These are phyloP conservation scores for Fomitopsis betulina DNA, from an alignment of 1,284 basidiomycete species.

Conservation along the genomic window DNA sequence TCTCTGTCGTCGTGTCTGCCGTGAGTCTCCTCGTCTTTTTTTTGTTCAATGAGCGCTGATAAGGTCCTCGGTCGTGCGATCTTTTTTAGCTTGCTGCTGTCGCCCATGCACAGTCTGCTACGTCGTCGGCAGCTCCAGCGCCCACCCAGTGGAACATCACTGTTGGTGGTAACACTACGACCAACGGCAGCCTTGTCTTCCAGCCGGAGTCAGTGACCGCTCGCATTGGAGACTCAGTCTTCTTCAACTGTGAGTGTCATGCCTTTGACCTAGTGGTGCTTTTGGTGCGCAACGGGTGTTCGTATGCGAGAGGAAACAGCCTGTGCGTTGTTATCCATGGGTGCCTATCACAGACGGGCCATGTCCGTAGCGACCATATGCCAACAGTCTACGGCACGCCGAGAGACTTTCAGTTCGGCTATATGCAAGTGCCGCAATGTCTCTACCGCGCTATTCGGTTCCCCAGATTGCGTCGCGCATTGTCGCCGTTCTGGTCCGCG, in stretches of 20 bases:
- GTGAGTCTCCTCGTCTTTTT: neutral
- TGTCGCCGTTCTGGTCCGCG: too few relatives aligned
- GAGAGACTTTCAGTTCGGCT: too few relatives aligned
- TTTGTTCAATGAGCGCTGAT: neutral
- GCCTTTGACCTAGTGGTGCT: neutral
- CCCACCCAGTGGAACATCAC: constrained; percentile 40
- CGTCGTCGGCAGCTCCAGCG: constrained; percentile 11
- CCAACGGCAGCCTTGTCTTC: constrained; percentile 41
- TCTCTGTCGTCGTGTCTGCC: constrained; percentile 3
- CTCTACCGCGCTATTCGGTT: too few relatives aligned
- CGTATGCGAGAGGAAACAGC: too few relatives aligned
- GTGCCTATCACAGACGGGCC: too few relatives aligned
- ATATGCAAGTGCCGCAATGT: too few relatives aligned
- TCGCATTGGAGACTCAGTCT: constrained; percentile 40
- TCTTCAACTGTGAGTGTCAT: constrained; percentile 47
- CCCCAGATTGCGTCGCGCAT: too few relatives aligned
- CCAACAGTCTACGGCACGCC: too few relatives aligned
- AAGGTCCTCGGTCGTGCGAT: neutral
- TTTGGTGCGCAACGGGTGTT: too few relatives aligned
- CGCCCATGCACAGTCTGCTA: constrained; percentile 4
- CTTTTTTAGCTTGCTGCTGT: constrained; percentile 14
- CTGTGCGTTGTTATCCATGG: too few relatives aligned
- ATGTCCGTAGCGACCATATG: too few relatives aligned
- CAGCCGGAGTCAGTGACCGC: constrained; percentile 43
- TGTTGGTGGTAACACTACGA: constrained; percentile 43